phyloP scores from a whole-genome alignment of 441 rosid genomes.

The Theobroma grandiflorum region DNA sequence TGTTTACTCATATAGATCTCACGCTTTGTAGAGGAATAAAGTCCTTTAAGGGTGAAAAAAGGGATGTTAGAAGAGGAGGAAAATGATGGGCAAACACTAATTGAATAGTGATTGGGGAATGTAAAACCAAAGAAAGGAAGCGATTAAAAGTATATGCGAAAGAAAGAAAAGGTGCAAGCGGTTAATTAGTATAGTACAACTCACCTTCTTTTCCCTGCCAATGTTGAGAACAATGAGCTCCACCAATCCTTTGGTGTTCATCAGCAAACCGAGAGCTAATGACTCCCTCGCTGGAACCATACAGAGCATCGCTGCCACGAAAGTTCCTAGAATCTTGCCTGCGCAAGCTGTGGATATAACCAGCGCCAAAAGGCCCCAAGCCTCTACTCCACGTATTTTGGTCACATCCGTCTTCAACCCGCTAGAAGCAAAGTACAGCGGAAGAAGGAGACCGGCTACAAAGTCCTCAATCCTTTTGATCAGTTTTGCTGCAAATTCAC shows the following conservation, averaged over 20 bases:
- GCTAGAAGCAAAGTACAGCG: slow-evolving; percentile 83
- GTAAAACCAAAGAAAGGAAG: neutral
- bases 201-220: slow-evolving; percentile 77
- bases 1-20: too few species aligned
- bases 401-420: slow-evolving; percentile 77
- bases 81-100: too few species aligned
- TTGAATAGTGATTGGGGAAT: neutral
- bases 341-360: slow-evolving; percentile 69
- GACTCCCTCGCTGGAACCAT: slow-evolving; percentile 72
- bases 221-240: slow-evolving; percentile 85
- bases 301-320: slow-evolving; percentile 60
- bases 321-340: slow-evolving; percentile 76
- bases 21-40: too few species aligned
- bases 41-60: too few species aligned
- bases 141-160: too few species aligned
- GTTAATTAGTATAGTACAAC: neutral
- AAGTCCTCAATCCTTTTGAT: slow-evolving; percentile 72
- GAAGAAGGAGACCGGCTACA: slow-evolving; percentile 68
- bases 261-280: slow-evolving; percentile 68
- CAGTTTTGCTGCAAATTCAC: slow-evolving; percentile 55
- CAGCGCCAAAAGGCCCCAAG: slow-evolving; percentile 72
- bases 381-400: slow-evolving; percentile 51
- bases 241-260: slow-evolving; percentile 87
- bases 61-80: too few species aligned
- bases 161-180: neutral